Evolutionary conservation across 805 yeast species (phyloP).

Genomic region (Candida quercuum): DNA sequence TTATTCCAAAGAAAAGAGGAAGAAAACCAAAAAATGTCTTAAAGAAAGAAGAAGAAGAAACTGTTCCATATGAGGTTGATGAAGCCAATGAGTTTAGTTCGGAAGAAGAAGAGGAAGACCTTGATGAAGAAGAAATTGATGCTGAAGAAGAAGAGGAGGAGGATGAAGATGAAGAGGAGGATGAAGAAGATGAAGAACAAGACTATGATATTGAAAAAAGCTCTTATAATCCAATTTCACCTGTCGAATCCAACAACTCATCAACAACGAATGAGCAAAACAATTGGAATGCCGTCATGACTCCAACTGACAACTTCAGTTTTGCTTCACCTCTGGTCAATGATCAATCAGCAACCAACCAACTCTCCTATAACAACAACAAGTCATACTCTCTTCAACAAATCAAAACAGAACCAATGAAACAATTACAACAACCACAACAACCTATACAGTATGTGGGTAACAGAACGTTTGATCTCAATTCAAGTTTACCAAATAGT

Average conservation of each 20-base stretch:
- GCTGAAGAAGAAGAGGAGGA: neutral
- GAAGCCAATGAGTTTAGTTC: neutral
- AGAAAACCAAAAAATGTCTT: neutral
- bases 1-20: neutral
- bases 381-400: neutral
- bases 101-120: neutral
- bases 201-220: neutral
- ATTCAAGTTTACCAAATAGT: too few species aligned
- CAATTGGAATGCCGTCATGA: neutral
- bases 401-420: too few species aligned
- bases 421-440: neutral
- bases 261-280: neutral
- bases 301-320: conserved; percentile 1
- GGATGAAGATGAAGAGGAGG: neutral
- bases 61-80: neutral
- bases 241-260: neutral
- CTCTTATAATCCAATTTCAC: neutral
- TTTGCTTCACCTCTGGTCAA: neutral
- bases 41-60: neutral
- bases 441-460: neutral
- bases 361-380: neutral
- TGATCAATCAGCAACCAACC: too few species aligned
- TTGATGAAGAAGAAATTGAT: neutral
- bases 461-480: too few species aligned
- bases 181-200: neutral